Percentiles rank a stretch among this genome's conserved stretches.
Evolutionary conservation across 1,284 basidiomycete species (phyloP).

Genomic region (Sporisorium graminicola): DNA sequence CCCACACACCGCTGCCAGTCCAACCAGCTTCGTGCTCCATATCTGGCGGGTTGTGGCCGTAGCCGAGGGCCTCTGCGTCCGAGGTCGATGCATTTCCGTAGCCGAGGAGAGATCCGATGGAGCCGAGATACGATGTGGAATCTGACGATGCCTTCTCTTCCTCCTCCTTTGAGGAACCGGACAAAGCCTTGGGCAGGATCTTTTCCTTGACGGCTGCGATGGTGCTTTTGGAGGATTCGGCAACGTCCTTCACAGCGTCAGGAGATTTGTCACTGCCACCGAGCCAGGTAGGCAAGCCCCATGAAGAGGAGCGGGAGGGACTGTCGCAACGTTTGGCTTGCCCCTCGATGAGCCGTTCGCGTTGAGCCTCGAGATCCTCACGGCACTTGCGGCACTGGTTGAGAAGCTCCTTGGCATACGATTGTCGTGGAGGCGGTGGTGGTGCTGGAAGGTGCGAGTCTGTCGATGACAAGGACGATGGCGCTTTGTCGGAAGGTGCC

Average conservation of each 20-base stretch:
- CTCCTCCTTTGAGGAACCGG: conserved; percentile 6
- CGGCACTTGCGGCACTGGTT: conserved; percentile 63
- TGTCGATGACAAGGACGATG: conserved; percentile 15
- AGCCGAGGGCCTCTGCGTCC: conserved; percentile 13
- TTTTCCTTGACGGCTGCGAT: conserved; percentile 32
- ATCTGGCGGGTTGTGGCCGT: conserved; percentile 45
- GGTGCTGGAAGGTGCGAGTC: conserved; percentile 35
- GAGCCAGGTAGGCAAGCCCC: conserved; percentile 38
- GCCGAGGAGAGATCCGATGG: conserved; percentile 39
- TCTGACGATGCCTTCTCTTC: conserved; percentile 1
- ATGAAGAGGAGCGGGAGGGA: conserved; percentile 25
- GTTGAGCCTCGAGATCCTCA: conserved; percentile 58
- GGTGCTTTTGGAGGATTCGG: conserved; percentile 21
- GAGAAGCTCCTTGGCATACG: conserved; percentile 67
- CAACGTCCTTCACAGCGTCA: neutral
- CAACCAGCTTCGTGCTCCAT: conserved; percentile 67
- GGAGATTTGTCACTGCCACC: conserved; percentile 30
- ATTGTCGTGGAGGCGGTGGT: conserved; percentile 57
- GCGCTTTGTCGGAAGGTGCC: conserved; percentile 2
- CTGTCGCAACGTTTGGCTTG: conserved; percentile 13
- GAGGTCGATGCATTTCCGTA: conserved; percentile 19
- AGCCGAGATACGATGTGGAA: conserved; percentile 30
- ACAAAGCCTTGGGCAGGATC: conserved; percentile 24
- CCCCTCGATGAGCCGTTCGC: conserved; percentile 26
- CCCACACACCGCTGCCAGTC: conserved; percentile 68